Evolutionary conservation across 139 green algal species (phyloP), one percentile per base, ranked within the genome.

Genomic region (Closterium sp.): DNA sequence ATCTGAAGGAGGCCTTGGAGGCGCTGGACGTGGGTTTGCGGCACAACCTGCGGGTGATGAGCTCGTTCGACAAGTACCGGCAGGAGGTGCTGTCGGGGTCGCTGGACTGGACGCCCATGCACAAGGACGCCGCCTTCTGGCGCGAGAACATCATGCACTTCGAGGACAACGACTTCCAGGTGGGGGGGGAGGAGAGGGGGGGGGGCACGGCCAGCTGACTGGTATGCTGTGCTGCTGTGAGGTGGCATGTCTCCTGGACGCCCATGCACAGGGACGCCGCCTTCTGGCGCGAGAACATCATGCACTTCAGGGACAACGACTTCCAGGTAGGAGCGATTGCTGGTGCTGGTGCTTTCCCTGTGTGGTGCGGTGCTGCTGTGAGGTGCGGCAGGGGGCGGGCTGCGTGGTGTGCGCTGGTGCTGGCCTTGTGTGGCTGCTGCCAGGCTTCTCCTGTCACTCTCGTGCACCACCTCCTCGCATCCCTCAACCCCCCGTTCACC

Each of bases 261-360:
- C 96, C 97, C 35, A 96, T 98, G 95, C 98, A 99, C 95, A 97
- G 95, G 66, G 92, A 95, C 33, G 88, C 94, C 19, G 33, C 87
- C 10, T 98, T 98, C 84, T 98, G 96, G 96, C 89, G 89, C 30
- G 95, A 98, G 86, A 98, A 99, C 91, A 94, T 97, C 4, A 93
- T 96, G 30, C 96, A 97, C 88, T 97, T 99, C 92, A 96, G 97
- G 88, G 97, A 99, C 32, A 96, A 97, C 88, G 97, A 99, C 95
- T 98, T 97, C 94, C 89, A 93, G 84, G 91, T 93, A 25, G 12
- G 84, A 38, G n/a, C n/a, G n/a, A n/a, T n/a, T n/a, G n/a, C n/a
- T n/a, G n/a, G n/a, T n/a, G n/a, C n/a, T n/a, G n/a, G n/a, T n/a
- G n/a, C n/a, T n/a, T n/a, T n/a, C n/a, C n/a, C n/a, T n/a, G n/a